Conservation (phyloP, 2,329 filamentous ascomycete species). For the Penicillium sp. region DNA sequence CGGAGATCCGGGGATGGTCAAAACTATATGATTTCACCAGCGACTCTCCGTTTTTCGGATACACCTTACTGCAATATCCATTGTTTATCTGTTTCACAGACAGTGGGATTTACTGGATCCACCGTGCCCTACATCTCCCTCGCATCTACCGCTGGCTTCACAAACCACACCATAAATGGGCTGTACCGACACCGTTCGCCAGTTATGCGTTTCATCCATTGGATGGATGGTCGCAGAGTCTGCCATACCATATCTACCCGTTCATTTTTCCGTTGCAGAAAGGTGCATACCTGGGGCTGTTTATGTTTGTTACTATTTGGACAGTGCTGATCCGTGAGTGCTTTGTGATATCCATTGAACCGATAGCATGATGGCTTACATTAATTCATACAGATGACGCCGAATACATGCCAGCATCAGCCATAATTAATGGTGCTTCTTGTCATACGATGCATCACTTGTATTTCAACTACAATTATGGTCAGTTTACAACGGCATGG, state of each 20-base stretch:
- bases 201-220: slow-evolving; percentile 92
- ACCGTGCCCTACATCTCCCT: slow-evolving; percentile 78
- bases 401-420: slow-evolving; percentile 84
- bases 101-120: slow-evolving; percentile 85
- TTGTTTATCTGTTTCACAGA: slow-evolving; percentile 86
- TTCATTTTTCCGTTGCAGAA: slow-evolving; percentile 92
- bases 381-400: slow-evolving; percentile 64
- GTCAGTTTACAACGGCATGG: slow-evolving; percentile 91
- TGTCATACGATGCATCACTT: slow-evolving; percentile 92
- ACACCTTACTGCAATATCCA: slow-evolving; percentile 79
- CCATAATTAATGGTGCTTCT: slow-evolving; percentile 79
- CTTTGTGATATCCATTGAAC: background rate
- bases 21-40: slow-evolving; percentile 77
- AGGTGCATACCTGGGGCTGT: slow-evolving; percentile 78
- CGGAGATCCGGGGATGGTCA: slow-evolving; percentile 78
- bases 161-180: slow-evolving; percentile 99
- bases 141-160: slow-evolving; percentile 80
- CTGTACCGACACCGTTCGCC: slow-evolving; percentile 91
- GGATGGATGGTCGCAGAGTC: slow-evolving; percentile 81
- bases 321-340: slow-evolving; percentile 74
- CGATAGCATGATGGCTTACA: background rate
- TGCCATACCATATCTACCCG: slow-evolving; percentile 91
- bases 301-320: slow-evolving; percentile 93
- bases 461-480: slow-evolving; percentile 89
- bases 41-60: slow-evolving; percentile 72